Evolutionary conservation across 2,329 filamentous ascomycete species (phyloP), one percentile per base, ranked within the genome.

Genomic region (Arthrobotrys pseudoclavata): DNA sequence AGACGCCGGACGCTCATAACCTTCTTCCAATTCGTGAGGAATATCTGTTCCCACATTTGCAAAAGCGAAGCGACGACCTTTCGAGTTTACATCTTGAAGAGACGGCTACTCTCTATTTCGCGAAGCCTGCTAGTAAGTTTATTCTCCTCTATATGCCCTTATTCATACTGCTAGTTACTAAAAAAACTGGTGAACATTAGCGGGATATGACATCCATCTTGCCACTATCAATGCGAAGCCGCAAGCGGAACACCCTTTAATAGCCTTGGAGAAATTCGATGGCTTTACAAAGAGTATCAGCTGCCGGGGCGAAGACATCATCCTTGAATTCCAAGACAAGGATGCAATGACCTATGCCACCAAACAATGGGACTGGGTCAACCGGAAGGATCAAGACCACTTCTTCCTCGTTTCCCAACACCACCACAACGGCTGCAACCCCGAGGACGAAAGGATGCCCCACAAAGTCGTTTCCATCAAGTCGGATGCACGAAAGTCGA

Each of bases 321-420:
- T 18, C 4, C 37, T 72, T 4, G 24, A 66, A 31, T 72, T 72
- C 50, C 12, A 48, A 2, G 45, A 47, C 15, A 66, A 50, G 18
- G 31, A 64, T 20, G 48, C 29, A 7, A 57, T 72, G 60, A 20
- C 22, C 5, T 72, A 72, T 12, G 69, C 69, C n/a, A 20, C 48
- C 9, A 64, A 57, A 20, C 42, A 64, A 29, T 72, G 69, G 69
- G 50, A 72, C 18, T 72, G 69, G 69, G 60, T 72, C 13, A 66
- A 72, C 29, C n/a, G 47, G 6, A 40, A 72, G 4, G 18, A 64
- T 2, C 13, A 50, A 3, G 50, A 64, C n/a, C 55, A 48, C 18
- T 72, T 72, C 26, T 72, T 53, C 20, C 40, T 72, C 1, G 26
- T 72, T 24, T 72, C 69, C 4, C 48, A 66, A 9, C 69, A 66